Evolutionary conservation across 2,329 filamentous ascomycete species (phyloP).

Genomic region (Coleophoma eucalyptorum): DNA sequence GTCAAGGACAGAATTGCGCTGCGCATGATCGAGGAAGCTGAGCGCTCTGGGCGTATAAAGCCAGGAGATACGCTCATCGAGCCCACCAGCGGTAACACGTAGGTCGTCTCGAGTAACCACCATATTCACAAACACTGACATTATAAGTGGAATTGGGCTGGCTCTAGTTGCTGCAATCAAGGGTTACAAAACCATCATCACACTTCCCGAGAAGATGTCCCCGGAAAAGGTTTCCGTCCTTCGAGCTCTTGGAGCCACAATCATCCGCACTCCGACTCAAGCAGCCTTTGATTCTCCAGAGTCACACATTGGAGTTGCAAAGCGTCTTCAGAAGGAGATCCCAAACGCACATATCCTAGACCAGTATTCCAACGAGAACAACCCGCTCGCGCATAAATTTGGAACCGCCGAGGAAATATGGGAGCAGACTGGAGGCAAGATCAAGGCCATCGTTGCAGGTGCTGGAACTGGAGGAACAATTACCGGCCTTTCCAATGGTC

Average conservation of each 20-base stretch:
- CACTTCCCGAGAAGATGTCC: slow-evolving; percentile 98
- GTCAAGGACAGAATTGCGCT: slow-evolving; percentile 95
- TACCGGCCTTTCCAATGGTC: slow-evolving; percentile 78
- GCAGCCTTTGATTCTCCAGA: slow-evolving; percentile 93
- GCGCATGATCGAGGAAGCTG: slow-evolving; percentile 96
- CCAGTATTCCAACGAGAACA: slow-evolving; percentile 89
- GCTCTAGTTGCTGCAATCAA: slow-evolving; percentile 94
- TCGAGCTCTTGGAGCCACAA: slow-evolving; percentile 89
- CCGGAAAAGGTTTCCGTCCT: slow-evolving; percentile 96
- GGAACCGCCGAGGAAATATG: slow-evolving; percentile 97
- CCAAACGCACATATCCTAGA: slow-evolving; percentile 97
- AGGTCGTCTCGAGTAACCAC: slow-evolving; percentile 9
- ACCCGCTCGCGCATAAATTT: slow-evolving; percentile 88
- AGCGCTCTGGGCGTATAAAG: slow-evolving; percentile 88
- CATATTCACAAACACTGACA: no score
- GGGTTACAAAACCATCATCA: slow-evolving; percentile 98
- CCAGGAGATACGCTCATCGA: slow-evolving; percentile 96
- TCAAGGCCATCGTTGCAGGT: slow-evolving; percentile 83
- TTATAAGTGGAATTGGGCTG: slow-evolving; percentile 73
- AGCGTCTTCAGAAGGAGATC: slow-evolving; percentile 86
- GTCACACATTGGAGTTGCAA: slow-evolving; percentile 93
- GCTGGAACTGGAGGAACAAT: slow-evolving; percentile 96
- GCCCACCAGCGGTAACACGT: slow-evolving; percentile 94
- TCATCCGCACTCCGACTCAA: slow-evolving; percentile 95
- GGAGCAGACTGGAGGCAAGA: slow-evolving; percentile 78